These are phyloP conservation scores for Emmonsia crescens DNA, from an alignment of 2,329 filamentous ascomycete genomes.

Conservation along the genomic window DNA sequence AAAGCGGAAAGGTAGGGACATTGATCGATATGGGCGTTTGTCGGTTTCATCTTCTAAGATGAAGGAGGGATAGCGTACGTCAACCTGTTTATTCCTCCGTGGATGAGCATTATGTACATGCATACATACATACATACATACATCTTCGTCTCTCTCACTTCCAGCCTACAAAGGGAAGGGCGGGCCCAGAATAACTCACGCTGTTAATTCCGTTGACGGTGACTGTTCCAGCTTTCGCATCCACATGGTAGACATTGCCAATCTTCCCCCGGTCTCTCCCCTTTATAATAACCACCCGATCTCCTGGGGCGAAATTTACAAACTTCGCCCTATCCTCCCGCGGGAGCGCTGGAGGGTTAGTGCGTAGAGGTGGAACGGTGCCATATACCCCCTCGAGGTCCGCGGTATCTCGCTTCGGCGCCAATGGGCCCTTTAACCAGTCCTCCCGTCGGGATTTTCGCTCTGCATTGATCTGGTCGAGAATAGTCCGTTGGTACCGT, in stretches of 20 bases:
- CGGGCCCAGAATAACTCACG: slow-evolving; percentile 39
- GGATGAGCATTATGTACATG: no score
- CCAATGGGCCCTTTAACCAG: slow-evolving; percentile 66
- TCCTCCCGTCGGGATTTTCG: slow-evolving; percentile 57
- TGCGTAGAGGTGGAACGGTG: slow-evolving; percentile 34
- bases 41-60: slow-evolving; percentile 26
- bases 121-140: no score
- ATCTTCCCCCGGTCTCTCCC: slow-evolving; percentile 78
- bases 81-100: slow-evolving; percentile 23
- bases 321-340: slow-evolving; percentile 33
- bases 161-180: background rate
- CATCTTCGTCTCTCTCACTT: background rate
- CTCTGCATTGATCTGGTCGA: slow-evolving; percentile 36
- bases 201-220: slow-evolving; percentile 52
- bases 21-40: slow-evolving; percentile 35
- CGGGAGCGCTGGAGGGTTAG: slow-evolving; percentile 31
- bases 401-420: slow-evolving; percentile 64
- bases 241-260: slow-evolving; percentile 53
- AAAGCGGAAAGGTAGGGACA: slow-evolving; percentile 52
- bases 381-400: slow-evolving; percentile 48
- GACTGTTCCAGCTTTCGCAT: slow-evolving; percentile 45
- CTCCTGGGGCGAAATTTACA: slow-evolving; percentile 55
- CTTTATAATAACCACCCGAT: slow-evolving; percentile 71
- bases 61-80: slow-evolving; percentile 31
- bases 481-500: slow-evolving; percentile 23